Percentiles rank a stretch among this genome's conserved stretches.
These are phyloP conservation scores for Chaetomiaceae sp. DNA, from an alignment of 2,329 filamentous ascomycete genomes.

Conservation along the genomic window DNA sequence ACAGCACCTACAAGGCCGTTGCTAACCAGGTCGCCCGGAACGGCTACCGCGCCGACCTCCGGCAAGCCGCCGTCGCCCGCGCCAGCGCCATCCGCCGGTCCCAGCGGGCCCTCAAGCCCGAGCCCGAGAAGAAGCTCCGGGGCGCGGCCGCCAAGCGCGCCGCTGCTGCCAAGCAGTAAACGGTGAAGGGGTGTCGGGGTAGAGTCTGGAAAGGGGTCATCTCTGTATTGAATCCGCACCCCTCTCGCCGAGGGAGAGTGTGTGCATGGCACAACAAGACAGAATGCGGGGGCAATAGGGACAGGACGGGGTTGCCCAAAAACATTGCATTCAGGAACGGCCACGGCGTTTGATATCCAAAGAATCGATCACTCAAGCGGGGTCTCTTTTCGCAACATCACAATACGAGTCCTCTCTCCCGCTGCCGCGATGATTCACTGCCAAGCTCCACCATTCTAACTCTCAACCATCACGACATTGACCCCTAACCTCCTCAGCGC, in stretches of 20 bases:
- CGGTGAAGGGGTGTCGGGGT: conserved; percentile 9
- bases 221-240: conserved; percentile 23
- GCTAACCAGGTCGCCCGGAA: conserved; percentile 78
- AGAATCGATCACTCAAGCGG: conserved; percentile 26
- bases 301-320: conserved; percentile 26
- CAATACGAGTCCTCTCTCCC: too few relatives aligned
- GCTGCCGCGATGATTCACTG: too few relatives aligned
- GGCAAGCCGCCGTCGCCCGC: conserved; percentile 74
- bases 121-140: conserved; percentile 68
- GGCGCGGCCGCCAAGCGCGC: conserved; percentile 77
- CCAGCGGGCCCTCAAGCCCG: conserved; percentile 74
- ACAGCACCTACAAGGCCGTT: conserved; percentile 82
- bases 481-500: too few relatives aligned
- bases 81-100: conserved; percentile 78
- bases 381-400: conserved; percentile 17
- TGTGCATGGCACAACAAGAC: conserved; percentile 17
- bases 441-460: too few relatives aligned
- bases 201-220: conserved; percentile 13
- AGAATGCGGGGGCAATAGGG: conserved; percentile 22
- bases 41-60: conserved; percentile 79
- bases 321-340: conserved; percentile 29
- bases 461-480: too few relatives aligned
- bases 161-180: conserved; percentile 50
- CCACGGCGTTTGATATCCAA: conserved; percentile 32
- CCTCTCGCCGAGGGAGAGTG: conserved; percentile 14